Base-by-base conservation (phyloP, 2,329 filamentous ascomycete species). In the Fonsecaea pugnacius region DNA sequence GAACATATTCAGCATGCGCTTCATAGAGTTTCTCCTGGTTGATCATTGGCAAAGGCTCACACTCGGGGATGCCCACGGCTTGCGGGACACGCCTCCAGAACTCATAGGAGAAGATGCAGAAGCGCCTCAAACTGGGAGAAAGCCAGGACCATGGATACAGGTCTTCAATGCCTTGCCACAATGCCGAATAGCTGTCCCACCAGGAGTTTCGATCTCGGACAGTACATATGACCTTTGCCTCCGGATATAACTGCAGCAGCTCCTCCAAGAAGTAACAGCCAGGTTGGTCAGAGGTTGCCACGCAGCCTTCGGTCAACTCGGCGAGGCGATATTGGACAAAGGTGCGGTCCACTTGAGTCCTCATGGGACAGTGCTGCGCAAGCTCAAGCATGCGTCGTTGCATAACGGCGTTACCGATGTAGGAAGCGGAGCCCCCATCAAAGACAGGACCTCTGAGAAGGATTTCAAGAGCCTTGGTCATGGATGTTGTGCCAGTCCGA, bases 31-130 rank as follows among this genome's bases (percentile, higher is more conserved):
- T 35, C 27, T 59, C 57, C 30, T 59, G 57, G 50, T 59, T 59
- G 18, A 43, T 14, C 57, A 59, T 52, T 2, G 57, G 57, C 57
- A 30, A 59, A 10, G 57, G 40, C 24, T 50, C 57, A 32, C 57
- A 59, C 5, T 16, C 46, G 12, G 57, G 46, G 2, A 59, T 59
- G 5, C 46, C 57, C 33, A 59, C 57, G 21, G 57, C 57, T 43
- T 59, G 57, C n/a, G 57, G 57, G 27, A 59, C 57, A 8, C 57
- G 57, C 14, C n/a, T 40, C 57, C 57, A 59, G 46, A 59, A 59
- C 33, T 59, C 32, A 21, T 36, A 18, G 14, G 57, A 51, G 30
- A 59, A 59, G 24, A 30, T 4, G 57, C 46, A 59, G 33, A 59
- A 59, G 27, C 57, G 57, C 18, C 57, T 36, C 32, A 59, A 10